Conservation (phyloP, 169 alveolate genomes). For the Perkinsus chesapeaki region DNA sequence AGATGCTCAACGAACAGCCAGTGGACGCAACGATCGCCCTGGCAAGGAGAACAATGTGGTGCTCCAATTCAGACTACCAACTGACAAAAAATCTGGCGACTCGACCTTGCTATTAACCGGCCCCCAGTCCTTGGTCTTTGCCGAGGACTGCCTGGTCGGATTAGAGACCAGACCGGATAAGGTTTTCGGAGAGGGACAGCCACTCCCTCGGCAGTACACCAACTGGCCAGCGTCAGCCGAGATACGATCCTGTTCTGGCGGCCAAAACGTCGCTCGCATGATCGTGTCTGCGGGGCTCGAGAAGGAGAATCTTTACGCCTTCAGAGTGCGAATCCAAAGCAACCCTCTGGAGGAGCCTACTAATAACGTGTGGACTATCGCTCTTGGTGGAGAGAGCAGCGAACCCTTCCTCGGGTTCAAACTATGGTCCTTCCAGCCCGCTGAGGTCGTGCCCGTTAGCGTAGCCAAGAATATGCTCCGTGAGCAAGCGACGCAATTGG, state of each 20-base stretch:
- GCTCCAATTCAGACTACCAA: background rate
- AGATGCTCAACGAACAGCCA: background rate
- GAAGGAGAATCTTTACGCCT: background rate
- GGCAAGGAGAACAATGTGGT: background rate
- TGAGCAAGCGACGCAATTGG: background rate
- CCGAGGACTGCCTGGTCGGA: background rate
- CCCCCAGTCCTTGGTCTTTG: background rate
- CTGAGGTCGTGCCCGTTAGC: background rate
- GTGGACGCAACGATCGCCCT: conserved; percentile 11
- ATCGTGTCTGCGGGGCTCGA: background rate
- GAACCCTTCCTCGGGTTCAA: background rate
- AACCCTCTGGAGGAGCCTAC: background rate
- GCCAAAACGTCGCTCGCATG: background rate
- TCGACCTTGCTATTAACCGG: background rate
- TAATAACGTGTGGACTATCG: background rate
- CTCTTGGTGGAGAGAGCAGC: background rate
- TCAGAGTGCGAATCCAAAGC: background rate
- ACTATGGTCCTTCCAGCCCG: conserved; percentile 3
- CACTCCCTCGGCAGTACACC: background rate
- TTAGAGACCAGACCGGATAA: background rate
- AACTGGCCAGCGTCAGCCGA: background rate
- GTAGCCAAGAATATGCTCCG: background rate
- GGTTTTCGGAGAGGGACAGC: conserved; percentile 6
- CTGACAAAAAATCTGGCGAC: background rate
- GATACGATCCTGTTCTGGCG: background rate